Percentiles rank a stretch among this genome's conserved stretches.
Evolutionary conservation across 1,139 yeast genomes (phyloP).

Genomic region (Saccharomycopsis crataegensis): DNA sequence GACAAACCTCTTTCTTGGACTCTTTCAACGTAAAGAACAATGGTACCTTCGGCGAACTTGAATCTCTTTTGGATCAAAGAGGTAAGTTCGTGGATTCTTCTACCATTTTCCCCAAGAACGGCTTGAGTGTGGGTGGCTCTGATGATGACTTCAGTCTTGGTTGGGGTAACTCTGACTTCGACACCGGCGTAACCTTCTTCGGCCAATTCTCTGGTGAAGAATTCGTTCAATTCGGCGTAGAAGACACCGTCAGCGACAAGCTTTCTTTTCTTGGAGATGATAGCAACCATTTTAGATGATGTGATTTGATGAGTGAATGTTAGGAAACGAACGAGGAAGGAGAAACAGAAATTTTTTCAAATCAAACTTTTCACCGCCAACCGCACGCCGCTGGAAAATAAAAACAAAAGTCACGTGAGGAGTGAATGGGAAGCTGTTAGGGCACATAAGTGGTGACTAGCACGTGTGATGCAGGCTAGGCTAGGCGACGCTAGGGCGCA

Average conservation of each 20-base stretch:
- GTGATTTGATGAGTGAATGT: neutral
- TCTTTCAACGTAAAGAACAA: slow-evolving; percentile 96
- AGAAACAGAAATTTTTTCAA: neutral
- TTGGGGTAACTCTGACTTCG: slow-evolving; percentile 98
- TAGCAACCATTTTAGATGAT: slow-evolving; percentile 43
- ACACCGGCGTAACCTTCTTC: slow-evolving; percentile 99
- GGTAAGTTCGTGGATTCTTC: slow-evolving; percentile 99
- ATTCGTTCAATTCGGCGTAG: slow-evolving; percentile 99
- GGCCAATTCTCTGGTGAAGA: slow-evolving; percentile 99
- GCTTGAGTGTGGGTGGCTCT: slow-evolving; percentile 99
- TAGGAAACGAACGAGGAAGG: neutral
- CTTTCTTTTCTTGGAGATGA: slow-evolving; percentile 81
- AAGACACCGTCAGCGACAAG: slow-evolving; percentile 99
- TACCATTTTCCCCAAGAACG: slow-evolving; percentile 99
- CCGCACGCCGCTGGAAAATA: neutral
- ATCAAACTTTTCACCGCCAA: neutral
- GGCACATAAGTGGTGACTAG: too few relatives aligned
- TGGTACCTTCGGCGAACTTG: slow-evolving; percentile 91
- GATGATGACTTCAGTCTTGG: slow-evolving; percentile 96
- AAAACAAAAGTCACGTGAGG: too few relatives aligned
- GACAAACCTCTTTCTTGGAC: slow-evolving; percentile 99
- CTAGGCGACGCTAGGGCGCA: too few relatives aligned
- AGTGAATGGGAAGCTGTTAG: too few relatives aligned
- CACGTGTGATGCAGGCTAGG: too few relatives aligned
- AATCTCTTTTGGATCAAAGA: slow-evolving; percentile 98